Base-by-base conservation (phyloP, 176 grass and related monocot species). In the Zea luxurians region DNA sequence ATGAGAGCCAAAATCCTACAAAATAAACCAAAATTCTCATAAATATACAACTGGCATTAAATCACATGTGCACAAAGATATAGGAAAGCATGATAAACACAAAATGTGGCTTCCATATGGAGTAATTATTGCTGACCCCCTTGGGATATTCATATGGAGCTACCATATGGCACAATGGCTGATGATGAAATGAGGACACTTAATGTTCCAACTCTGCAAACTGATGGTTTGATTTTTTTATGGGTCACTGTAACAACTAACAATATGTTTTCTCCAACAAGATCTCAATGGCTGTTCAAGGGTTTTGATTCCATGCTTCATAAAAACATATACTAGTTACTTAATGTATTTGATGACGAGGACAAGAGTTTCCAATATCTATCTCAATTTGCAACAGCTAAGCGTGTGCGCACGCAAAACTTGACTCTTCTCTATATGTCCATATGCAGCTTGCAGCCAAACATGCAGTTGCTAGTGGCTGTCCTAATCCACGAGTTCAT, bases 81-180 rank as follows among this genome's bases (percentile, higher is more conserved):
- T 27, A 27, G 27, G 27, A 27, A 27, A 27, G 27, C 27, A 27
- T 27, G 27, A 27, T 27, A 27, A 27, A 27, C 27, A 27, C 27
- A 27, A 27, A 27, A 27, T 27, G 27, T 27, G 27, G 27, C 27
- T 27, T 27, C 27, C 27, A 27, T 27, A 27, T 77, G 94, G 94
- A 5, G 94, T 97, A 79, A 97, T 97, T 68, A 97, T 97, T 91
- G 94, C 94, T 35, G 94, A 97, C 15, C 94, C 91, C 94, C 94
- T 27, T 97, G 94, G 94, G 94, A 97, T 82, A 97, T 97, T 86
- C 94, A 97, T 79, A 97, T 97, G 94, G 94, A 97, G 83, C 78
- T 97, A 27, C 94, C 94, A 78, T 97, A 97, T 90, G 94, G 94
- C 74, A 97, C 94, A 85, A 97, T 97, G 94, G 91, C 85, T 43